Evolutionary conservation across 2,329 filamentous ascomycete species (phyloP).

Genomic region (Venturia carpophila): DNA sequence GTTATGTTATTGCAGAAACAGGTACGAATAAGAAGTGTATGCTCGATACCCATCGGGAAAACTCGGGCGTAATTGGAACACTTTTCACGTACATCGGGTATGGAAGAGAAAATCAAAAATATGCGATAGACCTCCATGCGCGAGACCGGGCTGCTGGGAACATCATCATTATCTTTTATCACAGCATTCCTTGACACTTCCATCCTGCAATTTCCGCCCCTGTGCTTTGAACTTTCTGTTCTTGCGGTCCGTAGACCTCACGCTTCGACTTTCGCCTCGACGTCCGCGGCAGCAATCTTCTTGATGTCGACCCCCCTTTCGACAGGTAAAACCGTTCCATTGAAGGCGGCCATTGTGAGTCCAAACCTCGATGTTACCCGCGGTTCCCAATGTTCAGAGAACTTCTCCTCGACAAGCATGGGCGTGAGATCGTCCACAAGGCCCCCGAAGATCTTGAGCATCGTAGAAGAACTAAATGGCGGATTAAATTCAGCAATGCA

Average conservation of each 20-base stretch:
- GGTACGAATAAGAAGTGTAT: too few species aligned
- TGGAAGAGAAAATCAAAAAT: too few species aligned
- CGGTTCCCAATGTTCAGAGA: slow-evolving; percentile 36
- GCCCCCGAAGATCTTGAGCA: slow-evolving; percentile 37
- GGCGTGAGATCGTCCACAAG: slow-evolving; percentile 31
- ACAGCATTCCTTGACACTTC: too few species aligned
- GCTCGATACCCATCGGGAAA: too few species aligned
- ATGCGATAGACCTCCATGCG: too few species aligned
- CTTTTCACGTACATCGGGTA: too few species aligned
- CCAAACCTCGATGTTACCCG: slow-evolving; percentile 32
- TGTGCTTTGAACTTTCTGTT: too few species aligned
- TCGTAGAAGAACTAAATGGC: slow-evolving; percentile 33
- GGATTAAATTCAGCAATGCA: neutral
- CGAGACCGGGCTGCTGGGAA: too few species aligned
- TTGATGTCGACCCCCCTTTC: slow-evolving; percentile 32
- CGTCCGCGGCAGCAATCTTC: slow-evolving; percentile 10
- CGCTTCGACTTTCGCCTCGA: neutral
- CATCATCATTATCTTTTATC: too few species aligned
- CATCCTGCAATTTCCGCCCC: neutral
- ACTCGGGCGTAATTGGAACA: too few species aligned
- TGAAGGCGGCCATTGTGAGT: slow-evolving; percentile 38
- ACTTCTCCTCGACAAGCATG: slow-evolving; percentile 36
- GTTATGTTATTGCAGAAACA: too few species aligned
- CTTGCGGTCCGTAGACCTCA: neutral
- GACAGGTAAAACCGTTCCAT: slow-evolving; percentile 34